These are phyloP conservation scores for Gentiana straminea DNA, from an alignment of 257 asterid genomes.

Conservation along the genomic window DNA sequence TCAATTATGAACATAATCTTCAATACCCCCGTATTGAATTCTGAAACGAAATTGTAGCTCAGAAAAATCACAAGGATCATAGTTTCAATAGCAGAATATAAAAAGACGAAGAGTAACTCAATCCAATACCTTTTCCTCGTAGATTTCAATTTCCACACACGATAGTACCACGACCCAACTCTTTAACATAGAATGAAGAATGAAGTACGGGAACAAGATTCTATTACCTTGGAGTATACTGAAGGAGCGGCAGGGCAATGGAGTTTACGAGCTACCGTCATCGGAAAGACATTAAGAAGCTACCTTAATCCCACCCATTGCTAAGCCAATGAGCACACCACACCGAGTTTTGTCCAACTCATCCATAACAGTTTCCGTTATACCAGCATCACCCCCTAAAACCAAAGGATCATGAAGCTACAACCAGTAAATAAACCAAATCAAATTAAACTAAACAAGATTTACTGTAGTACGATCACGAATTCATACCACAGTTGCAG, in stretches of 20 bases:
- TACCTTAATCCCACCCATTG: constrained; percentile 98
- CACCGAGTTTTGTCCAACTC: constrained; percentile 67
- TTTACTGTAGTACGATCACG: too few relatives aligned
- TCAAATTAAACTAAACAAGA: too few relatives aligned
- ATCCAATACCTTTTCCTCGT: too few relatives aligned
- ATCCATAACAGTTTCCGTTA: constrained; percentile 62
- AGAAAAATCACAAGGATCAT: too few relatives aligned
- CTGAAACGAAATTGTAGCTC: too few relatives aligned
- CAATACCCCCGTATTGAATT: too few relatives aligned
- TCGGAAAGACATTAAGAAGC: background rate
- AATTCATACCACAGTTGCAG: too few relatives aligned
- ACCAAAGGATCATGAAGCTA: too few relatives aligned
- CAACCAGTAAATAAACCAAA: too few relatives aligned
- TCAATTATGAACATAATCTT: too few relatives aligned
- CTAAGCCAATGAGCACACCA: constrained; percentile 91
- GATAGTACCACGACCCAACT: too few relatives aligned
- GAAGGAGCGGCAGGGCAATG: constrained; percentile 31
- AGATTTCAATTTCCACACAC: too few relatives aligned
- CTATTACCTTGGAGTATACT: constrained; percentile 27
- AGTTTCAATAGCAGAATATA: background rate
- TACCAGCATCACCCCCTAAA: constrained; percentile 80
- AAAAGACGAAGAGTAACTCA: background rate
- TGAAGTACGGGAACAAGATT: background rate
- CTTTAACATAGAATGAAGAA: background rate
- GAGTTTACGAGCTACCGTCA: constrained; percentile 43